These are phyloP conservation scores for Bryoglossum gracile DNA, from an alignment of 495 filamentous ascomycete species.

Conservation along the genomic window DNA sequence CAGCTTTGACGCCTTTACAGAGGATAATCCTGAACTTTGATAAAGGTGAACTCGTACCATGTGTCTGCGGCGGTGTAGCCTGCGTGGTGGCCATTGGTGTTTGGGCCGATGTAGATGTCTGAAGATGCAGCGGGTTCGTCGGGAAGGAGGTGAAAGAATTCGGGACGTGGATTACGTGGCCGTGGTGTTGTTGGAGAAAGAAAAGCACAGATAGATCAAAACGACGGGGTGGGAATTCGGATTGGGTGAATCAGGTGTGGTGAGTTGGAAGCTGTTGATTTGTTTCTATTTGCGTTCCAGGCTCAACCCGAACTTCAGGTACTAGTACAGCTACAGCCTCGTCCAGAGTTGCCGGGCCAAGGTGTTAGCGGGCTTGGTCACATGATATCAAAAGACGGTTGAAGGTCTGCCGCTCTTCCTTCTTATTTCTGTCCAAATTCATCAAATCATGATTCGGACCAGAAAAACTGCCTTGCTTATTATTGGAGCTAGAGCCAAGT, in stretches of 20 bases:
- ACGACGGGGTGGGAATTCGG: constrained; percentile 23
- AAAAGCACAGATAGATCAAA: background rate
- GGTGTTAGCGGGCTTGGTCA: too few relatives aligned
- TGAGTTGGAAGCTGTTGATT: background rate
- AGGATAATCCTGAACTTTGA: background rate
- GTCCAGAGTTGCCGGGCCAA: too few relatives aligned
- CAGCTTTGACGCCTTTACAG: constrained; percentile 5
- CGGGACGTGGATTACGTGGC: too few relatives aligned
- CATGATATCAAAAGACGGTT: too few relatives aligned
- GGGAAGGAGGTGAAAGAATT: background rate
- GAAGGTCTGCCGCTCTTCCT: too few relatives aligned
- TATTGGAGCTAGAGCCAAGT: too few relatives aligned
- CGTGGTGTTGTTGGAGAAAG: background rate
- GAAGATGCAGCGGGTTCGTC: background rate
- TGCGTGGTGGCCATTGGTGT: constrained; percentile 59
- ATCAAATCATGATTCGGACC: too few relatives aligned
- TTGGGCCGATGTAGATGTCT: background rate
- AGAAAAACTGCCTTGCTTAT: too few relatives aligned
- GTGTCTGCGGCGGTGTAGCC: constrained; percentile 54
- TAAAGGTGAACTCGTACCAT: constrained; percentile 48
- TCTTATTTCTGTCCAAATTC: too few relatives aligned
- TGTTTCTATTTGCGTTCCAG: background rate
- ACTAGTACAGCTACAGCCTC: too few relatives aligned
- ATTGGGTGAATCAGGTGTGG: background rate
- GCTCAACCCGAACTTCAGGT: background rate